A percentile compares a stretch with the other conserved stretches of the same genome.
These are phyloP conservation scores for Solanum etuberosum DNA, from an alignment of 257 asterid species.

Conservation along the genomic window DNA sequence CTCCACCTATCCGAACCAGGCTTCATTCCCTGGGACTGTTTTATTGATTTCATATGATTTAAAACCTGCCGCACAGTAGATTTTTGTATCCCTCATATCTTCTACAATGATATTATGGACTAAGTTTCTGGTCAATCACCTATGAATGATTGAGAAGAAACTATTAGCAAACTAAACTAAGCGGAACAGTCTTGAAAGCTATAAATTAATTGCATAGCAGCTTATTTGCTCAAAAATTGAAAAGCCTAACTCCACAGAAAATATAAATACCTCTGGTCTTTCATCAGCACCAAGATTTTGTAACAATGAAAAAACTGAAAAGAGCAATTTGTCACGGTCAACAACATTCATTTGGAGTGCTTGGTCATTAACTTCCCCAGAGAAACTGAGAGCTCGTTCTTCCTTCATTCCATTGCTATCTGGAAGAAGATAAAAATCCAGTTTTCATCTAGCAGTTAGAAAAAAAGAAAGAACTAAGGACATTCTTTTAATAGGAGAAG, in stretches of 20 bases:
- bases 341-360: constrained; percentile 27
- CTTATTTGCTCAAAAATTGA: neutral
- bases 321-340: constrained; percentile 62
- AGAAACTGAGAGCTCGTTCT: constrained; percentile 17
- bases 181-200: neutral
- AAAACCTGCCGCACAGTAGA: neutral
- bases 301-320: constrained; percentile 76
- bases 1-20: neutral
- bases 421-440: constrained; percentile 27
- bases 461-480: neutral
- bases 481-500: neutral
- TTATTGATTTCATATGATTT: neutral
- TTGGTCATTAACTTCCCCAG: constrained; percentile 26
- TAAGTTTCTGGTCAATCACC: neutral
- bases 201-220: neutral
- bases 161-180: neutral
- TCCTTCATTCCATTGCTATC: constrained; percentile 33
- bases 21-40: neutral
- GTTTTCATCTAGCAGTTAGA: neutral
- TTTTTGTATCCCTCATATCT: neutral
- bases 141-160: neutral
- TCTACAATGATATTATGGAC: neutral
- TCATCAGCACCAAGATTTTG: constrained; percentile 90
- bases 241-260: neutral
- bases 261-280: constrained; percentile 83